Evolutionary conservation across 2,329 filamentous ascomycete genomes (phyloP).

Genomic region (Xylariomycetidae sp.): DNA sequence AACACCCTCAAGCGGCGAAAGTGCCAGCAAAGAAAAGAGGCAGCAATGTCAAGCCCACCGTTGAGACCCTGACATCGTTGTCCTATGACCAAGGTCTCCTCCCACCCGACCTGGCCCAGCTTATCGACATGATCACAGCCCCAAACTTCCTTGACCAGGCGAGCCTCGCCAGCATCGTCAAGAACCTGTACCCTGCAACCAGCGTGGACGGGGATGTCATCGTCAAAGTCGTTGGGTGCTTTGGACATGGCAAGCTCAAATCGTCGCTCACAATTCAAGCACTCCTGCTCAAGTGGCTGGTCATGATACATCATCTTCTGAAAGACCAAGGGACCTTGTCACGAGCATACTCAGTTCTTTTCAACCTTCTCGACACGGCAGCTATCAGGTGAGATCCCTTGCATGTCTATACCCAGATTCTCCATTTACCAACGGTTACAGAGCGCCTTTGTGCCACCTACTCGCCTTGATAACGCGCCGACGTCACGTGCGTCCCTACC

Average conservation of each 20-base stretch:
- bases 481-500: slow-evolving; percentile 76
- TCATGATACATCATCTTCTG: slow-evolving; percentile 67
- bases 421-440: slow-evolving; percentile 20
- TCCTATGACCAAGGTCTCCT: slow-evolving; percentile 65
- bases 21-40: slow-evolving; percentile 60
- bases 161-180: slow-evolving; percentile 61
- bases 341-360: slow-evolving; percentile 68
- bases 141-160: slow-evolving; percentile 71
- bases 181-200: slow-evolving; percentile 68
- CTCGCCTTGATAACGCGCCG: slow-evolving; percentile 73
- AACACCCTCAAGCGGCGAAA: slow-evolving; percentile 42
- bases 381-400: slow-evolving; percentile 52
- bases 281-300: slow-evolving; percentile 69
- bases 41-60: slow-evolving; percentile 54
- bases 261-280: slow-evolving; percentile 66
- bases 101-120: slow-evolving; percentile 49
- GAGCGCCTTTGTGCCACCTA: slow-evolving; percentile 64
- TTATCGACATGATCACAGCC: slow-evolving; percentile 61
- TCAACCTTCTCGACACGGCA: slow-evolving; percentile 76
- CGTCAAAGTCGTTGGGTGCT: slow-evolving; percentile 60
- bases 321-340: slow-evolving; percentile 58
- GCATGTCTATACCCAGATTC: too few relatives aligned
- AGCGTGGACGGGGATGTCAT: slow-evolving; percentile 55
- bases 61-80: slow-evolving; percentile 56
- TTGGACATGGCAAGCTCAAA: slow-evolving; percentile 75